Conservation (phyloP, 495 filamentous ascomycete genomes). For the Daldinia vernicosa region DNA sequence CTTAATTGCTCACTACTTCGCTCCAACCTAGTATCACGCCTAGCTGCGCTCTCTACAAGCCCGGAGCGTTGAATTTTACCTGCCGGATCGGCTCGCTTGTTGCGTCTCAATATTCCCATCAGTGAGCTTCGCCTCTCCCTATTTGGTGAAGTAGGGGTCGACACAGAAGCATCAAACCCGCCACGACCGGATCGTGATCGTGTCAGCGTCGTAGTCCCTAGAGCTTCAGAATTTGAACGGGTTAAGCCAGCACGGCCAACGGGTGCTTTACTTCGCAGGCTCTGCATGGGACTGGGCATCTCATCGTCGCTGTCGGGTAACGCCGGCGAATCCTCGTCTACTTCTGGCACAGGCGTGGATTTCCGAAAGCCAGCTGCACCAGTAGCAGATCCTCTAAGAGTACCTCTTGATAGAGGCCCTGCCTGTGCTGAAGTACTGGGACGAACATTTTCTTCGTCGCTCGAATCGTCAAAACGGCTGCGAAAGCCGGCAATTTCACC, state of each 20-base stretch:
- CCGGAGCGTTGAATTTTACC: conserved; percentile 55
- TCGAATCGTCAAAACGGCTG: conserved; percentile 84
- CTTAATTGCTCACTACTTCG: conserved; percentile 54
- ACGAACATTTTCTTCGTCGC: conserved; percentile 68
- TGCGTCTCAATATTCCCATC: conserved; percentile 58
- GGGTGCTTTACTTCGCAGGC: conserved; percentile 6
- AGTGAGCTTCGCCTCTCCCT: conserved; percentile 50
- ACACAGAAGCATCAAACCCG: conserved; percentile 39
- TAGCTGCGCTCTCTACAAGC: conserved; percentile 57
- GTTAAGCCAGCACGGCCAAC: background rate
- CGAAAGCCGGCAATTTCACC: conserved; percentile 56
- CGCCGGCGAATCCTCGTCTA: conserved; percentile 53
- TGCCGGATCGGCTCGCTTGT: conserved; percentile 49
- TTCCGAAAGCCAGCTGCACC: conserved; percentile 29
- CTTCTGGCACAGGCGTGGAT: conserved; percentile 44
- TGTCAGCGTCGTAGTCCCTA: conserved; percentile 42
- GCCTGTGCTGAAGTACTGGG: conserved; percentile 33
- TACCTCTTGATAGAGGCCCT: conserved; percentile 25
- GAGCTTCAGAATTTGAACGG: conserved; percentile 38
- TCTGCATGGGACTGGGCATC: conserved; percentile 41
- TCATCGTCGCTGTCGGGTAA: conserved; percentile 43
- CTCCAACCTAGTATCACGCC: conserved; percentile 62
- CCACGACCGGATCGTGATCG: conserved; percentile 51
- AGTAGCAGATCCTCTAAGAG: conserved; percentile 33
- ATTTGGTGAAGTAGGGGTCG: conserved; percentile 17